Conservation (phyloP, 352 stramenopile species). For the Phytophthora aleatoria region DNA sequence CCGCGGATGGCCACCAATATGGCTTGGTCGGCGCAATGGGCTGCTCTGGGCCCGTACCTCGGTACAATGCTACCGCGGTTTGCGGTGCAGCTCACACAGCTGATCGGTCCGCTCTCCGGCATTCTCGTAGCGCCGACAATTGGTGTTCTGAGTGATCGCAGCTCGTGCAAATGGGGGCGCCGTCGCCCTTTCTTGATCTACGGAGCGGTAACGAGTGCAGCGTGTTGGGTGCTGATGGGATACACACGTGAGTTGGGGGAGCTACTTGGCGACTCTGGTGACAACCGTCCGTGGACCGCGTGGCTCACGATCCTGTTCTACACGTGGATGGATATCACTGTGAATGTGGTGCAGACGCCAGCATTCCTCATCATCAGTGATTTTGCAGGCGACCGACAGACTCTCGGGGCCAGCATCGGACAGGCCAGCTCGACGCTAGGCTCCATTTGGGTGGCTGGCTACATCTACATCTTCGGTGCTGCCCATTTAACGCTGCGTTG, state of each 20-base stretch:
- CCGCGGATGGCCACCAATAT: constrained; percentile 81
- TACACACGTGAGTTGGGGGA: constrained; percentile 71
- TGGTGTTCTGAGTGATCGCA: constrained; percentile 72
- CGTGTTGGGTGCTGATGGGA: constrained; percentile 76
- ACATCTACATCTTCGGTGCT: constrained; percentile 75
- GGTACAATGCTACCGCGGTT: constrained; percentile 66
- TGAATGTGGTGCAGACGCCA: constrained; percentile 79
- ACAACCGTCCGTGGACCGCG: constrained; percentile 54
- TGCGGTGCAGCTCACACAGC: constrained; percentile 75
- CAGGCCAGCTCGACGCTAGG: constrained; percentile 68
- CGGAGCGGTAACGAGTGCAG: constrained; percentile 61
- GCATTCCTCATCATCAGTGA: constrained; percentile 76
- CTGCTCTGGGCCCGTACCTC: constrained; percentile 68
- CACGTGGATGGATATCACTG: constrained; percentile 84
- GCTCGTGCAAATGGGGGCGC: constrained; percentile 55
- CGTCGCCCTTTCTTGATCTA: constrained; percentile 69
- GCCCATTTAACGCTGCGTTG: constrained; percentile 66
- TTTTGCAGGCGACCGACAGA: constrained; percentile 77
- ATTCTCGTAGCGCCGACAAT: constrained; percentile 74
- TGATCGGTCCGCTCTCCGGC: constrained; percentile 72
- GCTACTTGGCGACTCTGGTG: constrained; percentile 54
- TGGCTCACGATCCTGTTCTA: constrained; percentile 76
- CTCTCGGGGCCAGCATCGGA: constrained; percentile 60
- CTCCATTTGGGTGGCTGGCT: constrained; percentile 66
- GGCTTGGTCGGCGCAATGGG: constrained; percentile 81